These are phyloP conservation scores for Lactarius sp. DNA, from an alignment of 768 basidiomycete genomes.

Conservation along the genomic window DNA sequence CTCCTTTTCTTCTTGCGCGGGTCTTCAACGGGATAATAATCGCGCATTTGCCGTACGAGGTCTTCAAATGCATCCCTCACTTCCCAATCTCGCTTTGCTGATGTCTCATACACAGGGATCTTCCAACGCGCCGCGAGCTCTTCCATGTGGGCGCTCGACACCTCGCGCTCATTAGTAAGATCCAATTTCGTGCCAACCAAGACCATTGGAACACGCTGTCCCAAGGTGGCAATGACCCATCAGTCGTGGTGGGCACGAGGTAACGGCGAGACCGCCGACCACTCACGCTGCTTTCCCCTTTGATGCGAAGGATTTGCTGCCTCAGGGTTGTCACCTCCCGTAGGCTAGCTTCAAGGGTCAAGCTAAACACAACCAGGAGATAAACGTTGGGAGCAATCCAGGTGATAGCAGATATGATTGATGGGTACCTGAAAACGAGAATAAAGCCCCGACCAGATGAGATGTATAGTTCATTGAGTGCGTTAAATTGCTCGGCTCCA, in stretches of 20 bases:
- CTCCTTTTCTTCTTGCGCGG: conserved; percentile 33
- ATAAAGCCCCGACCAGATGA: conserved; percentile 76
- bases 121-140: conserved; percentile 60
- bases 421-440: conserved; percentile 68
- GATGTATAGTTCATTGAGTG: conserved; percentile 77
- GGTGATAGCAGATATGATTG: background rate
- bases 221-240: background rate
- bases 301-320: conserved; percentile 76
- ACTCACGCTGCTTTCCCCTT: conserved; percentile 60
- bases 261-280: too few species aligned
- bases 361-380: conserved; percentile 37
- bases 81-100: conserved; percentile 83
- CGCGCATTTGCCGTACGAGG: conserved; percentile 68
- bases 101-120: conserved; percentile 81
- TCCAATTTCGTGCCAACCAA: conserved; percentile 86
- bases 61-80: conserved; percentile 75
- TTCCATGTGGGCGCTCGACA: conserved; percentile 59
- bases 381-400: background rate
- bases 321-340: conserved; percentile 76
- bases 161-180: conserved; percentile 74
- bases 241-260: background rate
- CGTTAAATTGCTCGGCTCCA: conserved; percentile 81
- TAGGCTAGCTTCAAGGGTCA: conserved; percentile 77
- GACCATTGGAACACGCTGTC: conserved; percentile 68
- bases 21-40: conserved; percentile 49